These are phyloP conservation scores for Drosera capensis DNA, from an alignment of 148 eudicot genomes.

Conservation along the genomic window DNA sequence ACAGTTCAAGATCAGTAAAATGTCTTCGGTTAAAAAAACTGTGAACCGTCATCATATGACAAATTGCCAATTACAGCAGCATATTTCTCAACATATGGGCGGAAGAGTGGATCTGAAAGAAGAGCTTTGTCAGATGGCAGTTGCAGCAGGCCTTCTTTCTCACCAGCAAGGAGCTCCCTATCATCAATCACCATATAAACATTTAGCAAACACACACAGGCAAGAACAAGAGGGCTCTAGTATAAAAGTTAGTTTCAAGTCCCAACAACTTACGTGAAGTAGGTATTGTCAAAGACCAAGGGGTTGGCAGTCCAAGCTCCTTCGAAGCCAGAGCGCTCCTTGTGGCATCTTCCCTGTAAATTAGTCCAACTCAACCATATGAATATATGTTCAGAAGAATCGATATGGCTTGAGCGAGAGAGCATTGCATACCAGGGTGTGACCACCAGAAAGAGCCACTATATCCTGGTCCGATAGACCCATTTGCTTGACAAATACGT, in stretches of 20 bases:
- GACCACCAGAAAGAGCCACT: no score
- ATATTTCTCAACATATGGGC: conserved; percentile 82
- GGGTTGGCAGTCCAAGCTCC: conserved; percentile 93
- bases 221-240: not conserved
- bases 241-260: not conserved
- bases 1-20: no score
- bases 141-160: conserved; percentile 84
- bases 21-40: no score
- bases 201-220: not conserved
- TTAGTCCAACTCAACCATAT: not conserved
- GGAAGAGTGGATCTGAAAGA: conserved; percentile 57
- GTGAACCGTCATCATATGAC: no score
- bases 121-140: conserved; percentile 89
- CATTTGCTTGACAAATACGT: no score
- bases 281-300: conserved; percentile 71
- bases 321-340: conserved; percentile 96
- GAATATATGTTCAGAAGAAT: not conserved
- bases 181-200: not conserved
- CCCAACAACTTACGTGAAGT: conserved; percentile 51
- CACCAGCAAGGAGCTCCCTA: conserved; percentile 83
- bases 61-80: no score
- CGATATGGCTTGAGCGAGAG: not conserved
- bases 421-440: not conserved
- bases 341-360: conserved; percentile 86
- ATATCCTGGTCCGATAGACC: no score